Evolutionary conservation across 2,329 filamentous ascomycete species (phyloP).

Genomic region (Trichoderma harzianum): DNA sequence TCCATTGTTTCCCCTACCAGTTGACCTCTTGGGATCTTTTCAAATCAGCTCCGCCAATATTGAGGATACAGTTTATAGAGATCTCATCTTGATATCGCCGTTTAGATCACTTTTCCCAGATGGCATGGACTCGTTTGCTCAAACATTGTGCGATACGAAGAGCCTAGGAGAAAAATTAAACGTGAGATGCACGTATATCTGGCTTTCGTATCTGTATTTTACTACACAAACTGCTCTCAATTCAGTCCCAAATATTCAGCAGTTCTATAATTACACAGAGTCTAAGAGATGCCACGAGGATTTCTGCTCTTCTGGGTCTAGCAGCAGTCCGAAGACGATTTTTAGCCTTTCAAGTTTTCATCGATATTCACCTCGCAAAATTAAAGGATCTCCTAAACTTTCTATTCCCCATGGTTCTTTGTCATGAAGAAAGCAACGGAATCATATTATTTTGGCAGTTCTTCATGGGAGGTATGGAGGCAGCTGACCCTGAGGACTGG

Average conservation of each 20-base stretch:
- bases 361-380: neutral
- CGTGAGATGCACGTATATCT: neutral
- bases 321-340: neutral
- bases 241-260: neutral
- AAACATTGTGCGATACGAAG: neutral
- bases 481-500: neutral
- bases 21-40: neutral
- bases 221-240: neutral
- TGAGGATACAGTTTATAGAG: neutral
- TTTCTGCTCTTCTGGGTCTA: neutral
- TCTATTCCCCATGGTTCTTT: neutral
- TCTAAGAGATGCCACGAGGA: neutral
- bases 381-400: neutral
- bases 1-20: neutral
- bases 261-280: neutral
- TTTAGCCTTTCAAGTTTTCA: neutral
- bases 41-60: neutral
- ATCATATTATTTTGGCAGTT: neutral
- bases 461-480: neutral
- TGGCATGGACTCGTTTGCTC: neutral
- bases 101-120: neutral
- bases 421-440: neutral
- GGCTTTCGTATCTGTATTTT: neutral
- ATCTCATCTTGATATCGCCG: neutral
- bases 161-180: neutral